Evolutionary conservation across 371 early-diverging fungal genomes (phyloP), one percentile per base, ranked within the genome.

Genomic region (Astathelohania contejeani): DNA sequence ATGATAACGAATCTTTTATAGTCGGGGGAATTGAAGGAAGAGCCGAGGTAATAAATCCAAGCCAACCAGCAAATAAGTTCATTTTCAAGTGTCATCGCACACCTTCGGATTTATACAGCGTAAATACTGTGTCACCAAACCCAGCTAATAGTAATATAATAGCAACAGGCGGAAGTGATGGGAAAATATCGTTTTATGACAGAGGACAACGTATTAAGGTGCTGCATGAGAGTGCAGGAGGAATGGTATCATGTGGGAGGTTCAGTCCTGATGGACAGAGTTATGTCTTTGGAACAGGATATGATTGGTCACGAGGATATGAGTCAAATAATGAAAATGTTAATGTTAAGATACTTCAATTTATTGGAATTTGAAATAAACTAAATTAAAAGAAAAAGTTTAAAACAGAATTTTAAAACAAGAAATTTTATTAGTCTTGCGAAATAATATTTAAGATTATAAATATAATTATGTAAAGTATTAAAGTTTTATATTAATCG

Each of bases 241-340:
- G 32, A 12, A 55, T 66, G 4, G 49, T 72, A 22, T 72, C 72
- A 19, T 49, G 61, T 10, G 60, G 62, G 0, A 55, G 44, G 9
- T 67, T 68, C 35, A 62, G 48, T 44, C 26, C 32, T 1, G 57
- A 63, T 28, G 70, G 68, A 35, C 54, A 25, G 18, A 56, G 49
- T 23, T 63, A 58, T 32, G 66, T 62, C 4, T 66, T 62, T 56
- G 65, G 62, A 3, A 52, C 57, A 1, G 75, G 75, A 4, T 59
- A 74, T 58, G 75, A 74, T 45, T 74, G 75, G 75, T 55, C 58
- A 20, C 68, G 67, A 37, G 75, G 44, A 16, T 43, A 43, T 43
- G 32, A n/a, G n/a, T n/a, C n/a, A n/a, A n/a, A n/a, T n/a, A n/a
- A n/a, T n/a, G n/a, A n/a, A n/a, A n/a, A n/a, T n/a, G n/a, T n/a